Evolutionary conservation across 352 stramenopile genomes (phyloP), one percentile per base, ranked within the genome.

Genomic region (Globisporangium abappressorium): DNA sequence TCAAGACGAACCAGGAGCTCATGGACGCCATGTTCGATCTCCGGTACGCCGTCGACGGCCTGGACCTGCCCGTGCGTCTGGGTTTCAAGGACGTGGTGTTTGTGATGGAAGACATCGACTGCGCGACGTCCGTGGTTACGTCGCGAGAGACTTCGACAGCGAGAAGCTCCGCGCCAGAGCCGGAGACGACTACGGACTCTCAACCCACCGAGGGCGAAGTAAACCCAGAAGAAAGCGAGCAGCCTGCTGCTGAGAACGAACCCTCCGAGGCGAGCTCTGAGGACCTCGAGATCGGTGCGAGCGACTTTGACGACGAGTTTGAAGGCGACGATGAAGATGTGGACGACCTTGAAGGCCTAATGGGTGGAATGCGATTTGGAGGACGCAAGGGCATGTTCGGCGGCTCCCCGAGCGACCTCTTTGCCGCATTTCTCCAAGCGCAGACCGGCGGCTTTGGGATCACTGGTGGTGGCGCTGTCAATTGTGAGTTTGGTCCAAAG

Each of bases 91-190:
- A 92, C 56, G 70, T 87, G 0, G 81, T 92, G 46, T 92, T 83
- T 69, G 83, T 92, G 1, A 84, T 92, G 71, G 83, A 90, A 64
- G 82, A 89, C 69, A 73, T 89, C 55, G 82, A 91, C 68, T 84
- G 80, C 30, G 76, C 79, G 9, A 75, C 76, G 3, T 78, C 80
- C 14, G 73, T 90, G 28, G 82, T 91, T 24, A 71, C 47, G 20
- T 78, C 79, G 18, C 33, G 47, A 11, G 56, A 62, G 4, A 49
- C 34, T 22, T 5, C 56, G 11, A 5, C 18, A 14, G n/a, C n/a
- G 30, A 58, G 53, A 34, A 24, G 14, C 20, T 14, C 55, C 2
- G 38, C 22, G 30, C 30, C 55, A 46, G 15, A 51, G 18, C 43
- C 55, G 30, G 54, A 59, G 2, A 18, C 15, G 26, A 51, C 43